These are phyloP conservation scores for Nakazawaea anatomiae DNA, from an alignment of 805 yeast genomes.

Conservation along the genomic window DNA sequence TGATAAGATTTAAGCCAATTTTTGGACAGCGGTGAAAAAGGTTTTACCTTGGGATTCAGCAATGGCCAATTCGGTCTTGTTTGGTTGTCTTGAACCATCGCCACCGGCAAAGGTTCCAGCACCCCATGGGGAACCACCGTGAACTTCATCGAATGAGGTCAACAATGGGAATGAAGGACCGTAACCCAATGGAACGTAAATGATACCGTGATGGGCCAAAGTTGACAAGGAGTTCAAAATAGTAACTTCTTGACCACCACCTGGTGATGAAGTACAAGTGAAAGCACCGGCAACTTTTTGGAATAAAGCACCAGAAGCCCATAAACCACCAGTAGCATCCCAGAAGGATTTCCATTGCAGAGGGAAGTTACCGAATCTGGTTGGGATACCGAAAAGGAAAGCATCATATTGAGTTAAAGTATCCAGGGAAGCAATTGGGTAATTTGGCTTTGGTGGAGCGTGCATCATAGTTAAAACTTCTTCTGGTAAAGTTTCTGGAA, in stretches of 20 bases:
- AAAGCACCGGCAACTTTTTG: slow-evolving; percentile 76
- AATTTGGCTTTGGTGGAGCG: slow-evolving; percentile 59
- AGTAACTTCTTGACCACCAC: slow-evolving; percentile 82
- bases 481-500: slow-evolving; percentile 67
- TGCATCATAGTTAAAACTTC: slow-evolving; percentile 51
- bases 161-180: slow-evolving; percentile 48
- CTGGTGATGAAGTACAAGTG: slow-evolving; percentile 66
- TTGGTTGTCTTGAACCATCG: slow-evolving; percentile 69
- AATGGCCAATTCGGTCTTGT: slow-evolving; percentile 54
- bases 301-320: slow-evolving; percentile 68
- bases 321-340: slow-evolving; percentile 73
- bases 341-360: slow-evolving; percentile 74
- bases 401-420: slow-evolving; percentile 67
- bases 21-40: slow-evolving; percentile 43
- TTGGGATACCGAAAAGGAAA: slow-evolving; percentile 78
- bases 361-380: slow-evolving; percentile 78
- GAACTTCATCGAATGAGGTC: slow-evolving; percentile 54
- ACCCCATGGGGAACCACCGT: slow-evolving; percentile 85
- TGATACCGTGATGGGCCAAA: slow-evolving; percentile 75
- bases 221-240: slow-evolving; percentile 56
- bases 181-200: slow-evolving; percentile 76
- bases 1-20: slow-evolving; percentile 12
- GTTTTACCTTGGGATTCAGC: slow-evolving; percentile 64
- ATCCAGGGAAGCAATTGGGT: slow-evolving; percentile 58
- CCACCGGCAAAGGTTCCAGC: slow-evolving; percentile 76